phyloP scores from a whole-genome alignment of 2,329 filamentous ascomycete genomes.

The Cytospora piceae region DNA sequence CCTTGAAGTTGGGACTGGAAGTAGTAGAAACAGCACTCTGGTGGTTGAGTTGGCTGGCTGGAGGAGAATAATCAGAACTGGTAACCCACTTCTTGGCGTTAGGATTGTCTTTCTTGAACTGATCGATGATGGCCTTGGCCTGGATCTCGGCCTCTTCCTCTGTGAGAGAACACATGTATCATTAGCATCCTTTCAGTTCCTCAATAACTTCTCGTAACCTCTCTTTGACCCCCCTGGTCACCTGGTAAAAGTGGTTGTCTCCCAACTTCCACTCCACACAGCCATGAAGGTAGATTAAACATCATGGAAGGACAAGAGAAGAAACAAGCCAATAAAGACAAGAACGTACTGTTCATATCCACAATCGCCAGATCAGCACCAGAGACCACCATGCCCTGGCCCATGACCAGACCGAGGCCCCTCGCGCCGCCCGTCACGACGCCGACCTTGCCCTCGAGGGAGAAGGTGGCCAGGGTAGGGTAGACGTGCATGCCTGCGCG shows the following conservation, averaged over 20 bases:
- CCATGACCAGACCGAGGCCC: conserved; percentile 90
- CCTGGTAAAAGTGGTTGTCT: not conserved
- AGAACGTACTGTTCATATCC: conserved; percentile 80
- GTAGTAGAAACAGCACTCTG: not conserved
- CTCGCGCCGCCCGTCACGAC: conserved; percentile 90
- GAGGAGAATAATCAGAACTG: conserved; percentile 8
- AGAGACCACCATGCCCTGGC: conserved; percentile 84
- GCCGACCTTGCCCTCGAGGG: conserved; percentile 79
- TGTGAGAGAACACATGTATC: conserved; percentile 40
- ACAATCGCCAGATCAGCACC: conserved; percentile 90
- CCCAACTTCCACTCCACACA: not conserved
- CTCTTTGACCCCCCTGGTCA: not conserved
- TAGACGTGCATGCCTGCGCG: conserved; percentile 72
- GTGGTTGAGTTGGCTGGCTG: not conserved
- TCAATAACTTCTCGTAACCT: too few relatives aligned
- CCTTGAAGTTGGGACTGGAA: not conserved
- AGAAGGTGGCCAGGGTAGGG: conserved; percentile 84
- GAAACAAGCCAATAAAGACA: not conserved
- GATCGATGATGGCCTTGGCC: conserved; percentile 71
- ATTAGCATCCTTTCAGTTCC: not conserved
- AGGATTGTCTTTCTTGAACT: conserved; percentile 80
- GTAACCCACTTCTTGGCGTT: conserved; percentile 64
- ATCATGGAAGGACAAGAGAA: not conserved
- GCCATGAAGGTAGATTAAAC: not conserved
- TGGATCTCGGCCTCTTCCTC: conserved; percentile 83